Base-by-base conservation (phyloP, 805 yeast species). In the Saturnispora galanensis region DNA sequence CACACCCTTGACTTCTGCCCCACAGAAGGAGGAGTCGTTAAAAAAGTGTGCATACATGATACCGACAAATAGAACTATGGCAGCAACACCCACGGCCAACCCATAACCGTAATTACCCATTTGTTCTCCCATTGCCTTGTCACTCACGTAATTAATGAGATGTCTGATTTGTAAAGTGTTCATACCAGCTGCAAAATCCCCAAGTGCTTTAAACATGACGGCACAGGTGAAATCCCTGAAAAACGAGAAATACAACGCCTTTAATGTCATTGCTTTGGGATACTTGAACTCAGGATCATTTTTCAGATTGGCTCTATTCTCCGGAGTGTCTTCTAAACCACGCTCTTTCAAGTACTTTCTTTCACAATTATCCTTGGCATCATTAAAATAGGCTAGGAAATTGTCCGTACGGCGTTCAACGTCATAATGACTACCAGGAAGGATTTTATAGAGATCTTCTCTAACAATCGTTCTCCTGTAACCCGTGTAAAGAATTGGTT, bases 401-500 rank as follows among this genome's bases (percentile, higher is more conserved):
- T 43, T 50, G 2, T 50, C 54, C 30, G 68, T 61, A 17, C 68
- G 55, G 4, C 52, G 54, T 28, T 74, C 73, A 33, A 74, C 71
- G 37, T 68, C 63, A 55, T 67, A 60, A 13, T 58, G 35, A 5
- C 59, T 48, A 10, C 59, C 66, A 4, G 59, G 60, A n/a, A 68
- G 67, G 49, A 76, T 60, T 45, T 59, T 61, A 53, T 59, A 83
- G 49, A 84, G 59, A 63, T 84, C 93, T 40, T 74, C 73, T 2
- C 84, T 79, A 43, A 74, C 77, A 40, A 84, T 64, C 0, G 87
- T 80, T 54, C 94, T 69, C 56, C 73, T 76, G 59, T 84, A 84
- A 8, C 94, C 93, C 7, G 73, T 72, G 17, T 63, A 62, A 67
- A 85, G 61, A 29, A 83, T 52, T 0, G 90, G 90, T 15, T 63